Conservation (phyloP, 2,329 filamentous ascomycete genomes). For the Colletotrichum cordylinicola region DNA sequence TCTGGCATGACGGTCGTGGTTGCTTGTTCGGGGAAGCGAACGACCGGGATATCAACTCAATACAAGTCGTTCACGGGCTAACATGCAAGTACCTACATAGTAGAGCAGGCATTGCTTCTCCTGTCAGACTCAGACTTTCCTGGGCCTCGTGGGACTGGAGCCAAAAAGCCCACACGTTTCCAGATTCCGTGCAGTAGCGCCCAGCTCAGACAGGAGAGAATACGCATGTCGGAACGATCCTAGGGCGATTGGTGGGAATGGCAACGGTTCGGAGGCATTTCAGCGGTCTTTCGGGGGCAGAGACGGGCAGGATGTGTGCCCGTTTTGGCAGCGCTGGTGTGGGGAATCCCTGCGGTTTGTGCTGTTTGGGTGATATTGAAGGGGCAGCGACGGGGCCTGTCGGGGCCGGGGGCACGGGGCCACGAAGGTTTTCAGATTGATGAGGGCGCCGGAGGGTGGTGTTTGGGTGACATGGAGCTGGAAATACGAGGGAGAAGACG, state of each 20-base stretch:
- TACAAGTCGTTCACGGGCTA: not conserved
- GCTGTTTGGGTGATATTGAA: slow-evolving; percentile 15
- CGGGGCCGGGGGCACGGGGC: not conserved
- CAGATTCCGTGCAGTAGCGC: not conserved
- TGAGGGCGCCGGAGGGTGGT: not conserved
- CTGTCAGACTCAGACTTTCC: not conserved
- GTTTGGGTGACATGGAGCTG: not conserved
- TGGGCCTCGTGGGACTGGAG: not conserved
- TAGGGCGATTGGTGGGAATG: slow-evolving; percentile 16
- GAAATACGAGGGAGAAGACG: not conserved
- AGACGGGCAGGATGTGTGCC: not conserved
- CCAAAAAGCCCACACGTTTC: not conserved
- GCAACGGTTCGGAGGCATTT: not conserved
- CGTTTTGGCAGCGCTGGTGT: not conserved
- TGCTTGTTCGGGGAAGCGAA: not conserved
- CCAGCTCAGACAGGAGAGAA: not conserved
- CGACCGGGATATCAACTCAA: not conserved
- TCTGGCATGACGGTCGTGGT: not conserved
- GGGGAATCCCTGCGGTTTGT: slow-evolving; percentile 6
- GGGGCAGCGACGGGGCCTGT: not conserved
- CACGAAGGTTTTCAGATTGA: not conserved
- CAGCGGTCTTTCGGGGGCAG: not conserved
- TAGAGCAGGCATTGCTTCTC: not conserved
- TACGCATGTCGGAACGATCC: not conserved
- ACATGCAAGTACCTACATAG: not conserved